A percentile compares a stretch with the other conserved stretches of the same genome.
Evolutionary conservation across 345 rosid genomes (phyloP).

Genomic region (Psidium friedrichsthalianum): DNA sequence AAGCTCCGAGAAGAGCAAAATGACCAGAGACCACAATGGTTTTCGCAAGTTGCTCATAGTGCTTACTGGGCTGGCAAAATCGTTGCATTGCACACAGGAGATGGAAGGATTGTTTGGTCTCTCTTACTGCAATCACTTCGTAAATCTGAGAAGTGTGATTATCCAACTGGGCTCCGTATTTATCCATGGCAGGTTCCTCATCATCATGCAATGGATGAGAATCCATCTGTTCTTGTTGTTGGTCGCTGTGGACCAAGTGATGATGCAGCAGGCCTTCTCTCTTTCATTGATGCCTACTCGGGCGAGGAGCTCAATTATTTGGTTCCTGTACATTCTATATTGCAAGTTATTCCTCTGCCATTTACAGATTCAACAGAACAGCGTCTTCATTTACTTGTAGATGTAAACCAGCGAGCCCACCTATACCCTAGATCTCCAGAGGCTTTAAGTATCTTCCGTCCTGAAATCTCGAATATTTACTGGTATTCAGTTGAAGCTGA

Average conservation of each 20-base stretch:
- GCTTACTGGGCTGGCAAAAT: constrained; percentile 79
- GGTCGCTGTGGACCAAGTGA: constrained; percentile 55
- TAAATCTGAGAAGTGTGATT: constrained; percentile 48
- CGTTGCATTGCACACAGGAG: constrained; percentile 92
- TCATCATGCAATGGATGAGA: constrained; percentile 92
- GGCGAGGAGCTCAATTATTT: constrained; percentile 61
- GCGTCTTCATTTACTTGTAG: constrained; percentile 76
- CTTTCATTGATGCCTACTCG: constrained; percentile 78
- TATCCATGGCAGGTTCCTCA: constrained; percentile 97
- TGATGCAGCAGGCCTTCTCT: constrained; percentile 56
- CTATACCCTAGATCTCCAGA: constrained; percentile 76
- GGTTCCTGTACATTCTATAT: constrained; percentile 54
- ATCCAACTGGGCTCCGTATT: constrained; percentile 49
- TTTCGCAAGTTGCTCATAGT: constrained; percentile 84
- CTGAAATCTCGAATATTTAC: constrained; percentile 63
- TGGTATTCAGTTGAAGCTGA: constrained; percentile 82
- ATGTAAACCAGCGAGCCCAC: constrained; percentile 52
- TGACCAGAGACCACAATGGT: constrained; percentile 98
- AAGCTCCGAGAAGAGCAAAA: constrained; percentile 85
- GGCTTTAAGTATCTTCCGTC: constrained; percentile 51
- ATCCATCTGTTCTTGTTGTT: constrained; percentile 85
- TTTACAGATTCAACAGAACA: constrained; percentile 85
- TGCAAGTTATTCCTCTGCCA: constrained; percentile 78
- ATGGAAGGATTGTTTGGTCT: constrained; percentile 93
- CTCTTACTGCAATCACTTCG: constrained; percentile 47